Evolutionary conservation across 257 asterid genomes (phyloP).

Genomic region (Capsicum chinense): DNA sequence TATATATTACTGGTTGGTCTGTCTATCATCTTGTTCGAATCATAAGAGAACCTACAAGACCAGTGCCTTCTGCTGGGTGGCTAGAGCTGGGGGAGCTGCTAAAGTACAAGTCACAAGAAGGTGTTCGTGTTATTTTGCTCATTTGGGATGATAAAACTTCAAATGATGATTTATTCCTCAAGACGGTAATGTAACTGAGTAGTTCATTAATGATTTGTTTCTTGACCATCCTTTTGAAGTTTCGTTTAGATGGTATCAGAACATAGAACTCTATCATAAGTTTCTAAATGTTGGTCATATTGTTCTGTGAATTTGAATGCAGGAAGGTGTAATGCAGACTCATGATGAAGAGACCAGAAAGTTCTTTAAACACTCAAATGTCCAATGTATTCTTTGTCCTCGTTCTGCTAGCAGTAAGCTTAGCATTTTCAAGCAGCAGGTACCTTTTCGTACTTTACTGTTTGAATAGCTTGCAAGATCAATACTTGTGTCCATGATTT

Average conservation of each 20-base stretch:
- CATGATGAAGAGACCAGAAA: constrained; percentile 96
- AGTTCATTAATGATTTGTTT: background rate
- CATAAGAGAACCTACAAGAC: constrained; percentile 73
- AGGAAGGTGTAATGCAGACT: constrained; percentile 96
- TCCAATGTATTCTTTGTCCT: constrained; percentile 85
- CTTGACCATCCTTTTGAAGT: background rate
- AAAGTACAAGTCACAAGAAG: constrained; percentile 93
- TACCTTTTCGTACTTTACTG: constrained; percentile 26
- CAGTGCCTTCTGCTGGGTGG: constrained; percentile 78
- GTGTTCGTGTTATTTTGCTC: constrained; percentile 84
- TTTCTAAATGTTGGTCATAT: background rate
- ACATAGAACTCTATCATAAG: background rate
- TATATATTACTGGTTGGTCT: constrained; percentile 79
- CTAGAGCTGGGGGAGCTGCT: constrained; percentile 82
- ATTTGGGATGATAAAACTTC: constrained; percentile 99
- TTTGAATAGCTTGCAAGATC: background rate
- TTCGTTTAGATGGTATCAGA: background rate
- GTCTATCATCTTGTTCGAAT: constrained; percentile 65
- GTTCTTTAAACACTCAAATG: constrained; percentile 93
- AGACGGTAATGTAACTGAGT: constrained; percentile 55
- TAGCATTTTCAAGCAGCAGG: constrained; percentile 98
- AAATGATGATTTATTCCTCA: constrained; percentile 75
- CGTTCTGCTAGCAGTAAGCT: constrained; percentile 97
- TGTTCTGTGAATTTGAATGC: constrained; percentile 31
- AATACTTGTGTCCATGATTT: background rate